phyloP scores from a whole-genome alignment of 2,329 filamentous ascomycete species.

The Ceratocystis colombiana region DNA sequence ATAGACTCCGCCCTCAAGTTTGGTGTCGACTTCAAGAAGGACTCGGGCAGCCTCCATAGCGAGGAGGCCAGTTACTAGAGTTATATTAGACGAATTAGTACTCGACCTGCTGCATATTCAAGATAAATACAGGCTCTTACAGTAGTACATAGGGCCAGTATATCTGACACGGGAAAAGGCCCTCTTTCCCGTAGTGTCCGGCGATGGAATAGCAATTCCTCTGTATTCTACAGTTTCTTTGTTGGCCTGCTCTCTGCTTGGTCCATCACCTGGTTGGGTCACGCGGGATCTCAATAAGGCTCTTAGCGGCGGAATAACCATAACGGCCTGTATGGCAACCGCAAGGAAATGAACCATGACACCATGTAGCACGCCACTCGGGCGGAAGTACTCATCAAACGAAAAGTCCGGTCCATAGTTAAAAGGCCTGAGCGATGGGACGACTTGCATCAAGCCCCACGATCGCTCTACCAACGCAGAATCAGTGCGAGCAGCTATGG shows the following conservation, averaged over 20 bases:
- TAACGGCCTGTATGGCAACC: conserved; percentile 36
- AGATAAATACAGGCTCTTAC: conserved; percentile 37
- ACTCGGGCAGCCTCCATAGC: conserved; percentile 55
- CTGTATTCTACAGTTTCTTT: conserved; percentile 54
- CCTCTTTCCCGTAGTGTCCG: conserved; percentile 35
- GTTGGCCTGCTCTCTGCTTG: conserved; percentile 42
- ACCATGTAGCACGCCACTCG: conserved; percentile 42
- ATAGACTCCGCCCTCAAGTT: conserved; percentile 55
- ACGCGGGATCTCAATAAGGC: conserved; percentile 38
- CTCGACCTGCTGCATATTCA: not conserved
- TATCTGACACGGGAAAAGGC: conserved; percentile 44
- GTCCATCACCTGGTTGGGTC: conserved; percentile 47
- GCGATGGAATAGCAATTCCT: conserved; percentile 41
- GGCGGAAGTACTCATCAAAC: conserved; percentile 46
- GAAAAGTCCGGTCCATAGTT: conserved; percentile 54
- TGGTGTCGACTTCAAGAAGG: conserved; percentile 52
- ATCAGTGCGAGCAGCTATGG: conserved; percentile 42
- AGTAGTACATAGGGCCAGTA: conserved; percentile 52
- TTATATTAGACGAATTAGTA: conserved; percentile 2
- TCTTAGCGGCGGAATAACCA: conserved; percentile 41
- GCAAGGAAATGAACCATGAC: conserved; percentile 43
- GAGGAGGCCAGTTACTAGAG: conserved; percentile 53
- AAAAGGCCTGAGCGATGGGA: conserved; percentile 37
- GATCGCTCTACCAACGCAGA: conserved; percentile 48
- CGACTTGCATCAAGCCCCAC: conserved; percentile 49